A percentile compares a stretch with the other conserved stretches of the same genome.
Conservation (phyloP, 1,284 basidiomycete genomes). For the Leccinum subrobustum region DNA sequence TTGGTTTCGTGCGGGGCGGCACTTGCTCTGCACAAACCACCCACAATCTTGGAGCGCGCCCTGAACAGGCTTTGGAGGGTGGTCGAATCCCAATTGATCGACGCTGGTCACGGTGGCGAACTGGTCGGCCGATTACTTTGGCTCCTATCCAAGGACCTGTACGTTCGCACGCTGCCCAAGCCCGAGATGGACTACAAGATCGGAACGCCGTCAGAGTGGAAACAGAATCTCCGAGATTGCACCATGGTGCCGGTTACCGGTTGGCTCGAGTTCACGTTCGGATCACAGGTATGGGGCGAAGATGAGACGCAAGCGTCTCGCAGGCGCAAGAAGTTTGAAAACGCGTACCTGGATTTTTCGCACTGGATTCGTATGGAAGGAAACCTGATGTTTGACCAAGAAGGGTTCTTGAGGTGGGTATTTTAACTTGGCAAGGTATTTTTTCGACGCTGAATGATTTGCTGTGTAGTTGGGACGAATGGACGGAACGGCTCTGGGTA, state of each 20-base stretch:
- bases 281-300: not conserved
- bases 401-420: not conserved
- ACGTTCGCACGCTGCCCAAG: not conserved
- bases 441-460: not conserved
- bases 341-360: not conserved
- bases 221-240: not conserved
- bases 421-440: not conserved
- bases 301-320: not conserved
- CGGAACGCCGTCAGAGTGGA: not conserved
- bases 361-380: not conserved
- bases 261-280: not conserved
- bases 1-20: not conserved
- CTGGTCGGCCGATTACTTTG: constrained; percentile 3
- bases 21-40: not conserved
- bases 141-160: constrained; percentile 6
- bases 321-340: not conserved
- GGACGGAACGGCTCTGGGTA: not conserved
- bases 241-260: not conserved
- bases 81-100: not conserved
- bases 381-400: not conserved
- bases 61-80: not conserved
- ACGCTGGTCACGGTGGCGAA: not conserved
- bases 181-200: not conserved
- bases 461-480: not conserved
- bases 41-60: not conserved